Base-by-base conservation (phyloP, 2,329 filamentous ascomycete genomes). In the Alternaria hordeiaustralica region DNA sequence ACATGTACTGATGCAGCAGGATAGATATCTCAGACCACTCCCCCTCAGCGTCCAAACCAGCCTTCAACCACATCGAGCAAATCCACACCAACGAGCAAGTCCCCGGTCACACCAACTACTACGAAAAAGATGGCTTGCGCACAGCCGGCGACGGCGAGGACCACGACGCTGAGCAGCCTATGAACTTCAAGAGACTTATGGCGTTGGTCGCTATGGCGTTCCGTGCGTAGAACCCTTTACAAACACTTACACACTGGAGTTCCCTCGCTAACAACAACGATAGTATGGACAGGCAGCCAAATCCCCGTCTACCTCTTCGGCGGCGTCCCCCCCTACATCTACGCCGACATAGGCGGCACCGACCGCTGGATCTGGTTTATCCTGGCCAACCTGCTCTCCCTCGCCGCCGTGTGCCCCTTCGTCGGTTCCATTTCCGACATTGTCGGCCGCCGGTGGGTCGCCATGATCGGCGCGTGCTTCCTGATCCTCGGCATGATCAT, bases 231-330 rank as follows among this genome's bases (percentile, higher is more conserved):
- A 20, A 5, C 18, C 10, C 7, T 30, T 9, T 11, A 4, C 18
- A 11, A 2, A 33, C 6, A 21, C 21, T 21, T n/a, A 36, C 33
- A 36, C 15, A 36, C 8, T 7, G 15, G 15, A n/a, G 33, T 36
- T n/a, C 15, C 0, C 33, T 36, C 33, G 4, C 62, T 62, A 25
- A 64, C 47, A 5, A 9, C 30, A 6, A 18, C 11, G 9, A 41
- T n/a, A 68, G 62, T 88, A 28, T 89, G 87, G 87, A 87, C 85
- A 49, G 87, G 86, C n/a, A 86, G 83, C 63, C 87, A 89, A 67
- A 88, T 89, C 54, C 87, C 87, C 1, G 82, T 89, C 23, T 73
- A 73, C 46, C 68, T 73, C 21, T 71, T 72, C 49, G 71, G 71
- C 5, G 70, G 71, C 10, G 65, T 74, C 10, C 74, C 74, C 21